phyloP scores from a whole-genome alignment of 2,329 filamentous ascomycete species.

The Venturia aucupariae region DNA sequence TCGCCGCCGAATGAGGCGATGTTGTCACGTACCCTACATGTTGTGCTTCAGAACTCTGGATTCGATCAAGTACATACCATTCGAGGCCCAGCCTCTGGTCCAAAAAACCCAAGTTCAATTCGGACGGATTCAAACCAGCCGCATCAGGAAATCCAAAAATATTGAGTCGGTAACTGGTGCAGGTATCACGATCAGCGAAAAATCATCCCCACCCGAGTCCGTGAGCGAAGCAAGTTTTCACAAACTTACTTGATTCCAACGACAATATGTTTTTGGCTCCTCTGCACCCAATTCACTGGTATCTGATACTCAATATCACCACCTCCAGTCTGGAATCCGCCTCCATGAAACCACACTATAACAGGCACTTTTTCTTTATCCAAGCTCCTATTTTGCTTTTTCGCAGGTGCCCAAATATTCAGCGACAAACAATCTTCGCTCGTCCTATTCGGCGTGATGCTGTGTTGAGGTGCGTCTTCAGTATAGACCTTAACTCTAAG shows the following conservation, averaged over 20 bases:
- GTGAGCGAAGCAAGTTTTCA: not conserved
- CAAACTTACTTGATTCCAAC: slow-evolving; percentile 27
- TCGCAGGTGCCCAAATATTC: slow-evolving; percentile 7
- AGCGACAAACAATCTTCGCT: not conserved
- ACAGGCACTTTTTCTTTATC: not conserved
- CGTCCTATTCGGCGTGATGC: not conserved
- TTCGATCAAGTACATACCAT: slow-evolving; percentile 32
- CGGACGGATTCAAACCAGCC: slow-evolving; percentile 19
- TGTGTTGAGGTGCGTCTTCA: not conserved
- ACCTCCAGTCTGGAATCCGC: slow-evolving; percentile 7
- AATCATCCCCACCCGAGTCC: not conserved
- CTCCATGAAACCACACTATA: slow-evolving; percentile 13
- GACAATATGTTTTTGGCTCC: slow-evolving; percentile 33
- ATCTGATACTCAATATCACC: slow-evolving; percentile 22
- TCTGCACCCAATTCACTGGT: slow-evolving; percentile 34
- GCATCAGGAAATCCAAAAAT: slow-evolving; percentile 35
- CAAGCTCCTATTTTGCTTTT: not conserved
- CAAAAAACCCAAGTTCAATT: slow-evolving; percentile 30
- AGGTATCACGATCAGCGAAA: not conserved
- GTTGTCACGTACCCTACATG: slow-evolving; percentile 39
- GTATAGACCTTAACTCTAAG: not conserved
- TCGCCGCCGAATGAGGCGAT: slow-evolving; percentile 46
- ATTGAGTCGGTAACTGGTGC: slow-evolving; percentile 31
- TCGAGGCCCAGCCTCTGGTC: slow-evolving; percentile 36
- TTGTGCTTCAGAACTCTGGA: slow-evolving; percentile 33